Conservation (phyloP, 1,284 basidiomycete genomes). For the Earliella scabrosa region DNA sequence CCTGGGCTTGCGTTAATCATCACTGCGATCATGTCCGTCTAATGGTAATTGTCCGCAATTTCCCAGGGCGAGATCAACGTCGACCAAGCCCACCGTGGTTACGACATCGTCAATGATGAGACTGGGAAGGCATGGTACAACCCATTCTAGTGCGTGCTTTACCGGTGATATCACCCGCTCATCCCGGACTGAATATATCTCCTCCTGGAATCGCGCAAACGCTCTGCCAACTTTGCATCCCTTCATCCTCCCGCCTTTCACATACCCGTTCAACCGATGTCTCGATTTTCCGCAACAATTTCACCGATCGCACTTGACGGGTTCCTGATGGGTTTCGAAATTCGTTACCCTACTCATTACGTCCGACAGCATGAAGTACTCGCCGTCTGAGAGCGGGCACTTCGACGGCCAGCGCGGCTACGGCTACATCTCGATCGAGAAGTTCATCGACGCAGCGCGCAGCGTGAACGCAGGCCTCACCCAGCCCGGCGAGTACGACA, state of each 20-base stretch:
- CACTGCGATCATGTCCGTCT: neutral
- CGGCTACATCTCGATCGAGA: conserved; percentile 90
- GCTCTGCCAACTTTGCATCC: neutral
- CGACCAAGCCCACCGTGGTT: conserved; percentile 93
- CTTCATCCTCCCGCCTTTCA: neutral
- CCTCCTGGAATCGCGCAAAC: conserved; percentile 9
- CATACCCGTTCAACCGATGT: neutral
- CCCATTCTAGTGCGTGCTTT: conserved; percentile 81
- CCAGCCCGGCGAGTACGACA: conserved; percentile 76
- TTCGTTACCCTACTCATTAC: too few species aligned
- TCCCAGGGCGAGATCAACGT: conserved; percentile 84
- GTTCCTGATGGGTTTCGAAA: neutral
- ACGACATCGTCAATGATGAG: conserved; percentile 86
- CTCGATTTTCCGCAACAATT: neutral
- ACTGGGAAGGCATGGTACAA: conserved; percentile 84
- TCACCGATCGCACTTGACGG: neutral
- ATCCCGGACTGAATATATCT: neutral
- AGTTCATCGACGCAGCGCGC: conserved; percentile 83
- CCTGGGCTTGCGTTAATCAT: neutral
- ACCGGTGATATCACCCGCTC: neutral
- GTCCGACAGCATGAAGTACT: conserved; percentile 84
- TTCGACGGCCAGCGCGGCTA: conserved; percentile 94
- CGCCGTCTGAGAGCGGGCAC: conserved; percentile 87
- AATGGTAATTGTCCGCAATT: neutral
- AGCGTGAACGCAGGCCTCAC: conserved; percentile 75